A percentile compares a stretch with the other conserved stretches of the same genome.
phyloP scores from a whole-genome alignment of 148 eudicot genomes.

The Vaccinium corymbosum region DNA sequence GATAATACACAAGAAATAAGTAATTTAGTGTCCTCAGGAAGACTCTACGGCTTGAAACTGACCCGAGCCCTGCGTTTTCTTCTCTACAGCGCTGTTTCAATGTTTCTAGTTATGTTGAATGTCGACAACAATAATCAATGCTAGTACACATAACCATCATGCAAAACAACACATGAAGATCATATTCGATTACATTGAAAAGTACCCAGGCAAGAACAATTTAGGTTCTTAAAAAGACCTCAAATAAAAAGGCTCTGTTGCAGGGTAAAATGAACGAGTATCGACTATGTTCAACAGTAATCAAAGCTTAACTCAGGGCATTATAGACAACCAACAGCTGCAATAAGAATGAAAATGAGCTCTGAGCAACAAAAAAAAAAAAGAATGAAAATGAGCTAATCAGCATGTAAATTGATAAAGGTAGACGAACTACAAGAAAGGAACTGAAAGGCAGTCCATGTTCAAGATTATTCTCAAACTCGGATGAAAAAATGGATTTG shows the following conservation, averaged over 20 bases:
- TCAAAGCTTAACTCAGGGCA: neutral
- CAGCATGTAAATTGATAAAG: neutral
- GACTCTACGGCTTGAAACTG: neutral
- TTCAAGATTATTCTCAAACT: neutral
- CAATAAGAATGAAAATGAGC: neutral
- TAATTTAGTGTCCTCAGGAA: neutral
- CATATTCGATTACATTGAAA: neutral
- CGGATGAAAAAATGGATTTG: conserved; percentile 1
- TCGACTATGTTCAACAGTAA: neutral
- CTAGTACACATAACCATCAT: neutral
- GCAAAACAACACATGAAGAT: neutral
- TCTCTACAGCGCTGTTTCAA: neutral
- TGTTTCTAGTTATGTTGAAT: neutral
- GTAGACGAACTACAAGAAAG: neutral
- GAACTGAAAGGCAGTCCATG: neutral
- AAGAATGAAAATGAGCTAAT: neutral
- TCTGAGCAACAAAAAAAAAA: no score
- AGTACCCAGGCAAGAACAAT: neutral
- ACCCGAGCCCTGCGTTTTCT: neutral
- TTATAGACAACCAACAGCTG: neutral
- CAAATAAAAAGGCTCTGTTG: neutral
- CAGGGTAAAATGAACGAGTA: neutral
- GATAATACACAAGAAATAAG: neutral
- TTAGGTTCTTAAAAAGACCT: neutral
- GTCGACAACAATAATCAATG: neutral